Base-by-base conservation (phyloP, 2,329 filamentous ascomycete species). In the Beauveria sp. region DNA sequence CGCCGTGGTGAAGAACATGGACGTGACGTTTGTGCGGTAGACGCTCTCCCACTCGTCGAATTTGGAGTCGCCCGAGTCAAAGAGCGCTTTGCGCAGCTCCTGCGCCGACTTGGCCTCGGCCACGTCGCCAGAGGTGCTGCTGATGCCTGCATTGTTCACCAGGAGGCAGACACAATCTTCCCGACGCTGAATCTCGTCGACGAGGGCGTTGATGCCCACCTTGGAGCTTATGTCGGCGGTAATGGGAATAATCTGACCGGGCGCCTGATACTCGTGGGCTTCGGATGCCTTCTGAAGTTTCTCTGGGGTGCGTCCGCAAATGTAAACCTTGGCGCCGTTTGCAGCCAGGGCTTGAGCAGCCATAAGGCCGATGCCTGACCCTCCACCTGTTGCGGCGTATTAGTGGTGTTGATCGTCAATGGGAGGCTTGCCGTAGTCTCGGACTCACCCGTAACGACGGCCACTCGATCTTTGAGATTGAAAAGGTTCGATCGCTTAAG, bases 11-110 rank as follows among this genome's bases (percentile, higher is more conserved):
- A 87, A 89, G 76, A 84, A 89, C 61, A 85, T 79, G 63, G 82
- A 83, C 37, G 90, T 84, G 12, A 92, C 89, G 65, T 96, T 92
- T 22, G 89, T 90, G 62, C 84, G 83, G 77, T 89, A 92, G 0
- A 84, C 84, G 46, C 81, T 74, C n/a, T 80, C 80, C 91, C 90
- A 94, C 67, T 88, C 84, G 40, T 90, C 84, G 61, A 89, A 79
- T 0, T 76, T 83, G 3, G 74, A 70, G 1, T 72, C 67, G 61
- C 87, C 79, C 47, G 82, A 79, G 55, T 92, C 83, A 75, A 92
- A 94, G 30, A 90, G 77, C 70, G 86, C 84, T 60, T 82, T 69
- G 63, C 80, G 82, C 62, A 87, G 76, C 54, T 83, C 80, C 40
- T 75, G 71, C 22, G 76, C 78, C 75, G 76, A 80, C 41, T 20